Evolutionary conservation across 108 stramenopile species (phyloP), one percentile per base, ranked within the genome.

Genomic region (Cyclostephanos invisitatus): DNA sequence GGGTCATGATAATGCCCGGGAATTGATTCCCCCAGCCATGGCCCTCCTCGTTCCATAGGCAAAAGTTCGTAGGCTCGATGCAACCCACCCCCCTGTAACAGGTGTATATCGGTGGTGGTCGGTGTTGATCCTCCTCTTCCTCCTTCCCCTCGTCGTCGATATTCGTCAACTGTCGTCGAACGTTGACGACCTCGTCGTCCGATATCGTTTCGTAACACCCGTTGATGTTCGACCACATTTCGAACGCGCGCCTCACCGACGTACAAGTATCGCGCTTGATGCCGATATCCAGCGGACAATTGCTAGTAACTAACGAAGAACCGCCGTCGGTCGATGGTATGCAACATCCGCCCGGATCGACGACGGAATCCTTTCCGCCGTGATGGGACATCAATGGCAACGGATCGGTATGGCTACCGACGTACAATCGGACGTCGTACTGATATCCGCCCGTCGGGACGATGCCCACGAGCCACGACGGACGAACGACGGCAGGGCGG

Each of bases 361-460:
- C 77, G 18, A 78, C 77, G 21, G 69, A 40, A 29, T 78, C 77
- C 14, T 12, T 38, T 6, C 77, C 77, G 25, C 77, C 77, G n/a
- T 78, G 77, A 50, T 78, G 77, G 22, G 62, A 54, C 70, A 78
- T 65, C 37, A 72, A 40, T 40, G 77, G 69, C 48, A 78, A 51
- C 27, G 69, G 76, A 38, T 25, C 38, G 18, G 73, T 50, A 27
- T 28, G 48, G 50, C n/a, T 24, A 27, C 50, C 42, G 21, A 25
- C 29, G 37, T 65, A 78, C 29, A 71, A 24, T 25, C 61, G 21
- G 42, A 67, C 32, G 40, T 60, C 65, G 56, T 78, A 78, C 40
- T 78, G 77, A 71, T 78, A 78, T 24, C 77, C 77, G 49, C 77
- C 70, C 49, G 64, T 78, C 18, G 77, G 77, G 2, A 78, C 70